Conservation (phyloP, 805 yeast species). For the Zygoascus bituminiphila region DNA sequence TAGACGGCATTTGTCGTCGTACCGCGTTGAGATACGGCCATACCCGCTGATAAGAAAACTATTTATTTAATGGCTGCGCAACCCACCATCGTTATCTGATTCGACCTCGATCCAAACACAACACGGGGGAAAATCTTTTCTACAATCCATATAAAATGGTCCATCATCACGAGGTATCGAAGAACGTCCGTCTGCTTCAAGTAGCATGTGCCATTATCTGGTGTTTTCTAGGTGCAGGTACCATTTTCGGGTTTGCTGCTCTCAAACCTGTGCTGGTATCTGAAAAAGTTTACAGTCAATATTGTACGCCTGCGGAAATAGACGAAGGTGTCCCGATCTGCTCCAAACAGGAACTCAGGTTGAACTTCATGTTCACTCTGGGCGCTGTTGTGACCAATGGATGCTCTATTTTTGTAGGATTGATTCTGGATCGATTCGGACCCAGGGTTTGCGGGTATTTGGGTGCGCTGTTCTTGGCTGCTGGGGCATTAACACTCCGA, state of each 20-base stretch:
- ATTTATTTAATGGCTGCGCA: background rate
- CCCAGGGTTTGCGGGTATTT: constrained; percentile 71
- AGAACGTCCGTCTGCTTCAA: constrained; percentile 33
- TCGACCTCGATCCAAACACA: too few species aligned
- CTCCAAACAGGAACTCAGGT: constrained; percentile 68
- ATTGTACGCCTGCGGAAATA: constrained; percentile 40
- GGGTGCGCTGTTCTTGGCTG: constrained; percentile 50
- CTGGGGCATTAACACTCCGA: constrained; percentile 28
- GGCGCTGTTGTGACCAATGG: constrained; percentile 85
- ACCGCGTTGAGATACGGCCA: too few species aligned
- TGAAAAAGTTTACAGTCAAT: constrained; percentile 66
- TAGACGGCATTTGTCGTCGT: too few species aligned
- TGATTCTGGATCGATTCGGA: constrained; percentile 67
- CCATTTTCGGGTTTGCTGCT: constrained; percentile 94
- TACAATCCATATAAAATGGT: constrained; percentile 1
- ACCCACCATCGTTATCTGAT: background rate
- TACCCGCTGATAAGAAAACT: background rate
- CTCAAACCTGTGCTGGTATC: constrained; percentile 70
- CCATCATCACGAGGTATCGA: background rate
- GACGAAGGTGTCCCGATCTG: constrained; percentile 34
- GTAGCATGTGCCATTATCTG: constrained; percentile 67
- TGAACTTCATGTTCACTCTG: constrained; percentile 74
- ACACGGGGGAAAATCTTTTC: background rate
- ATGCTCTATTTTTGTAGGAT: constrained; percentile 75
- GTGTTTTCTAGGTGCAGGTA: constrained; percentile 91